phyloP scores from a whole-genome alignment of 2,329 filamentous ascomycete genomes.

The Aphanoascus verrucosus region DNA sequence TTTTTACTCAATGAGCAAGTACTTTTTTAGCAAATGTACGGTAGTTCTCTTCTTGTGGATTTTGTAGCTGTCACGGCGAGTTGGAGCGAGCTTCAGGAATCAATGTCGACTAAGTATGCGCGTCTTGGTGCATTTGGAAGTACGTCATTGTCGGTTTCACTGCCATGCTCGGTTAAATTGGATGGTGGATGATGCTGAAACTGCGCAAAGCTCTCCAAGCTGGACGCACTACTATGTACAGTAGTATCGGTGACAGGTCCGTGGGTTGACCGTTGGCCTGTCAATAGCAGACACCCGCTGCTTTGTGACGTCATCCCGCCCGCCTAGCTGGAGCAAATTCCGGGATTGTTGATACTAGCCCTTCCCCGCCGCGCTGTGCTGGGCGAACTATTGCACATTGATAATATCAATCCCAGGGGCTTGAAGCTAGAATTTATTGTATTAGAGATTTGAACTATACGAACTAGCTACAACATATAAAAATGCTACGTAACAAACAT shows the following conservation, averaged over 20 bases:
- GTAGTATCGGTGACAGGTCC: too few relatives aligned
- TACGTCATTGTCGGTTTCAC: slow-evolving; percentile 1
- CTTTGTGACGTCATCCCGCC: slow-evolving; percentile 6
- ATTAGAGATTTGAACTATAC: slow-evolving; percentile 4
- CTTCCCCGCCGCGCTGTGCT: too few relatives aligned
- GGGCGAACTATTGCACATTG: not conserved
- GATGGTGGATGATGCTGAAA: not conserved
- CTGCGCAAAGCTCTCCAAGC: too few relatives aligned
- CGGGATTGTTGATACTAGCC: not conserved
- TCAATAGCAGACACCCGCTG: too few relatives aligned
- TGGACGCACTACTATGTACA: too few relatives aligned
- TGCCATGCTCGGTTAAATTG: not conserved
- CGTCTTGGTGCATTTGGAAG: not conserved
- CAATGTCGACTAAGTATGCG: not conserved
- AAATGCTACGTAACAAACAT: not conserved
- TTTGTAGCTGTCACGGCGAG: not conserved
- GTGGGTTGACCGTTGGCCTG: too few relatives aligned
- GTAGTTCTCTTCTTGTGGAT: not conserved
- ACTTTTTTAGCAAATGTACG: not conserved
- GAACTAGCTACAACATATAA: slow-evolving; percentile 10
- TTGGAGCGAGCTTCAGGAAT: not conserved
- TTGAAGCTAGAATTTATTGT: not conserved
- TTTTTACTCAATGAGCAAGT: not conserved
- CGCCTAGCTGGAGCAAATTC: not conserved
- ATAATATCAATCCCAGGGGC: not conserved